These are phyloP conservation scores for Fusarium chaquense DNA, from an alignment of 2,329 filamentous ascomycete species.

Conservation along the genomic window DNA sequence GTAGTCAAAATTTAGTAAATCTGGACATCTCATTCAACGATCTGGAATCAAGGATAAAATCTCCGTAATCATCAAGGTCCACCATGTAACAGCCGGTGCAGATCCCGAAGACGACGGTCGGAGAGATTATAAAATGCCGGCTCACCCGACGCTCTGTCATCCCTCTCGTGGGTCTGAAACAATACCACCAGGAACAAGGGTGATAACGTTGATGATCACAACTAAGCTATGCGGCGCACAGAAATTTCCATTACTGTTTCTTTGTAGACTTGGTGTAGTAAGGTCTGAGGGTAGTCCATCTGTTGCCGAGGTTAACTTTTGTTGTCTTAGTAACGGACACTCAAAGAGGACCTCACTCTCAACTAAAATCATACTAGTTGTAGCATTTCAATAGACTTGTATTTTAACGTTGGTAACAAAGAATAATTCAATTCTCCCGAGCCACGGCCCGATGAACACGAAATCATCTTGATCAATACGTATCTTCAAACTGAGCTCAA, in stretches of 20 bases:
- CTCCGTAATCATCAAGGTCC: background rate
- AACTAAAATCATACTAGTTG: background rate
- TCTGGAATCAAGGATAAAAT: background rate
- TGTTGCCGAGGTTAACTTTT: background rate
- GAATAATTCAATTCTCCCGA: accelerated
- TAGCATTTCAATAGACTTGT: background rate
- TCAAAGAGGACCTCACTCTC: accelerated
- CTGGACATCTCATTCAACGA: too few species aligned
- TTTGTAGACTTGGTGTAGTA: background rate
- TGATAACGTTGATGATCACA: background rate
- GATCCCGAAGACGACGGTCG: accelerated
- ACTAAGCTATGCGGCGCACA: background rate
- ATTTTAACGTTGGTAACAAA: background rate
- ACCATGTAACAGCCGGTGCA: background rate
- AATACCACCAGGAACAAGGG: background rate
- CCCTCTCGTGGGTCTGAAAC: background rate
- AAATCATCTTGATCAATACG: background rate
- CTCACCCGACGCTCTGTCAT: background rate
- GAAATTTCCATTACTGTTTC: background rate
- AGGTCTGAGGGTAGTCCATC: too few species aligned
- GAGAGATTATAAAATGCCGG: accelerated
- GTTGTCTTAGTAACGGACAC: background rate
- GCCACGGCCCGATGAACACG: background rate
- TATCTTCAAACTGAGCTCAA: background rate
- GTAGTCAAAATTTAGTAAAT: too few species aligned